Conservation (phyloP, 805 yeast species). For the Yamadazyma laniorum region DNA sequence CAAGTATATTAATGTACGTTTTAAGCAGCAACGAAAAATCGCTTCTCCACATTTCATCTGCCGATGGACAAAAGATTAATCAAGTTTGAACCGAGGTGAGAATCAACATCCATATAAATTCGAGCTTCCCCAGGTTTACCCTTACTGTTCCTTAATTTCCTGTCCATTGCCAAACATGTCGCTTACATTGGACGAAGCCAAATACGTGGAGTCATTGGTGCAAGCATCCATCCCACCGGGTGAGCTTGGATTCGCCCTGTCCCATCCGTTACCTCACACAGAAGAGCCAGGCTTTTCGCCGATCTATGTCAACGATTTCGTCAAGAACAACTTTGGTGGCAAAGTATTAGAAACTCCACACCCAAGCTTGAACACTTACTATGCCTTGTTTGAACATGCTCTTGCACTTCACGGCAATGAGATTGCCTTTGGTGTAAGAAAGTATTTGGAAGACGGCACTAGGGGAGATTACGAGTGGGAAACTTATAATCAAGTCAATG, state of each 20-base stretch:
- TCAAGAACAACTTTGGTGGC: slow-evolving; percentile 13
- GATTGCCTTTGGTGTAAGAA: slow-evolving; percentile 49
- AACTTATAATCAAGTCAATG: slow-evolving; percentile 22
- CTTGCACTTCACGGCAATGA: slow-evolving; percentile 32
- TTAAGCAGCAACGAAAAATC: no score
- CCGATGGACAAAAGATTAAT: no score
- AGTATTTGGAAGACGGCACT: slow-evolving; percentile 22
- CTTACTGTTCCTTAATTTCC: no score
- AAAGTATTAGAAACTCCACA: slow-evolving; percentile 37
- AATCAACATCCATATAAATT: not conserved
- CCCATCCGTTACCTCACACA: slow-evolving; percentile 17
- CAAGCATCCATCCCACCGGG: not conserved
- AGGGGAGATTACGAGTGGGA: slow-evolving; percentile 31
- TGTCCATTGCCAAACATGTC: slow-evolving; percentile 11
- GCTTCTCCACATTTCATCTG: slow-evolving; percentile 2
- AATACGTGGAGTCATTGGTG: slow-evolving; percentile 10
- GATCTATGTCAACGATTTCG: slow-evolving; percentile 26
- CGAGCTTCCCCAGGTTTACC: not conserved
- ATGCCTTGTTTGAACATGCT: slow-evolving; percentile 44
- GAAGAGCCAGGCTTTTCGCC: slow-evolving; percentile 24
- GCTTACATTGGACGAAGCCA: slow-evolving; percentile 10
- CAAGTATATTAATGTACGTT: no score
- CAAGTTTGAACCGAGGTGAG: not conserved
- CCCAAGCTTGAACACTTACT: slow-evolving; percentile 44
- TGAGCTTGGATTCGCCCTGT: slow-evolving; percentile 5